These are phyloP conservation scores for Erigeron canadensis DNA, from an alignment of 129 eudicot species.

Conservation along the genomic window DNA sequence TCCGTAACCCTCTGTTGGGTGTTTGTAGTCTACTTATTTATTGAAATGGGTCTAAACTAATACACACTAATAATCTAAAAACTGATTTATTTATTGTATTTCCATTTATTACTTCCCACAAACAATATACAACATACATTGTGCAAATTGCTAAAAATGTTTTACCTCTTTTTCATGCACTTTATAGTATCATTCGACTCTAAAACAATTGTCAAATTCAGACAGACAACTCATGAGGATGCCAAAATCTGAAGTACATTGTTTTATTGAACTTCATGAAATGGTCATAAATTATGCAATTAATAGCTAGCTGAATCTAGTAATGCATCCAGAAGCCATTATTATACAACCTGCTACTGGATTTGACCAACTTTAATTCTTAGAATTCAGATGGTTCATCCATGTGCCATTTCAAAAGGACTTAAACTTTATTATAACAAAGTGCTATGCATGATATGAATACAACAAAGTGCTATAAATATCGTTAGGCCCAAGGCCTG, in stretches of 20 bases:
- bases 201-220: not conserved
- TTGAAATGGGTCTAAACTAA: not conserved
- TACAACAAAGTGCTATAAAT: too few species aligned
- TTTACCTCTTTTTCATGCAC: not conserved
- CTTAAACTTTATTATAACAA: conserved; percentile 1
- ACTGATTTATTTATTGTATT: too few species aligned
- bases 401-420: not conserved
- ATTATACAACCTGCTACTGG: conserved; percentile 11
- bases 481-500: too few species aligned
- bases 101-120: too few species aligned
- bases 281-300: conserved; percentile 10
- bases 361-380: conserved; percentile 2
- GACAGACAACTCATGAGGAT: not conserved
- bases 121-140: not conserved
- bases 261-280: conserved; percentile 10
- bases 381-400: not conserved
- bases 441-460: too few species aligned
- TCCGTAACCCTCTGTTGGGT: too few species aligned
- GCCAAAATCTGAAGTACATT: conserved; percentile 7
- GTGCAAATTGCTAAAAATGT: not conserved
- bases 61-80: too few species aligned
- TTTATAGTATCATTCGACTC: conserved; percentile 23
- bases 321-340: conserved; percentile 12
- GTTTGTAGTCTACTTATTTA: not conserved
- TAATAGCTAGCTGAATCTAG: conserved; percentile 22